phyloP scores from a whole-genome alignment of 352 stramenopile species.

The Globisporangium orthogonon region DNA sequence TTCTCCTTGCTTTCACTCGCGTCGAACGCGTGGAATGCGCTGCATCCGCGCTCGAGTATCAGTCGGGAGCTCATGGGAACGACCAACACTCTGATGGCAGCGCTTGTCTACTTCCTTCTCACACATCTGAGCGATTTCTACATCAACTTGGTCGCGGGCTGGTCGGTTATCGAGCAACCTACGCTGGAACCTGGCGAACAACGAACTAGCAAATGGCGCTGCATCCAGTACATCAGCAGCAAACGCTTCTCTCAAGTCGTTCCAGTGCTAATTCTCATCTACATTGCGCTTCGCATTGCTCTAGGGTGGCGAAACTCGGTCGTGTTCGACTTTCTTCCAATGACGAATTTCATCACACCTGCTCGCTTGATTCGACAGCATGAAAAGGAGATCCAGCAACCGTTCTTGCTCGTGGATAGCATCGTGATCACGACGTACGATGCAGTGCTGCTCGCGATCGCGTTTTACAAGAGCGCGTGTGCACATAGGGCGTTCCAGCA shows the following conservation, averaged over 20 bases:
- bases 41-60: background rate
- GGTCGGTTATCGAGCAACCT: slow-evolving; percentile 6
- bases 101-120: slow-evolving; percentile 20
- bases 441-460: slow-evolving; percentile 14
- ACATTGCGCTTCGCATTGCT: slow-evolving; percentile 19
- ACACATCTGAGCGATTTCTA: slow-evolving; percentile 31
- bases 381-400: slow-evolving; percentile 8
- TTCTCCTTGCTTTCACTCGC: slow-evolving; percentile 15
- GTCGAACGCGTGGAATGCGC: slow-evolving; percentile 16
- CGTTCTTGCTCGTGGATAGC: slow-evolving; percentile 13
- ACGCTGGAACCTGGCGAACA: background rate
- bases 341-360: slow-evolving; percentile 30
- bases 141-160: slow-evolving; percentile 10
- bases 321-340: slow-evolving; percentile 36
- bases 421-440: slow-evolving; percentile 22
- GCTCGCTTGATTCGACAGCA: slow-evolving; percentile 15
- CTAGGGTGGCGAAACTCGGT: slow-evolving; percentile 21
- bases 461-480: slow-evolving; percentile 19
- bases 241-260: slow-evolving; percentile 6
- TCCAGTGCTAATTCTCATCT: slow-evolving; percentile 14
- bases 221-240: slow-evolving; percentile 4
- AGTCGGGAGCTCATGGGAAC: slow-evolving; percentile 19
- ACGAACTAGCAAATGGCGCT: slow-evolving; percentile 3
- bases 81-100: slow-evolving; percentile 23
- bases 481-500: slow-evolving; percentile 22